Conservation (phyloP, 208 protist genomes). For the Strigomonas galati region DNA sequence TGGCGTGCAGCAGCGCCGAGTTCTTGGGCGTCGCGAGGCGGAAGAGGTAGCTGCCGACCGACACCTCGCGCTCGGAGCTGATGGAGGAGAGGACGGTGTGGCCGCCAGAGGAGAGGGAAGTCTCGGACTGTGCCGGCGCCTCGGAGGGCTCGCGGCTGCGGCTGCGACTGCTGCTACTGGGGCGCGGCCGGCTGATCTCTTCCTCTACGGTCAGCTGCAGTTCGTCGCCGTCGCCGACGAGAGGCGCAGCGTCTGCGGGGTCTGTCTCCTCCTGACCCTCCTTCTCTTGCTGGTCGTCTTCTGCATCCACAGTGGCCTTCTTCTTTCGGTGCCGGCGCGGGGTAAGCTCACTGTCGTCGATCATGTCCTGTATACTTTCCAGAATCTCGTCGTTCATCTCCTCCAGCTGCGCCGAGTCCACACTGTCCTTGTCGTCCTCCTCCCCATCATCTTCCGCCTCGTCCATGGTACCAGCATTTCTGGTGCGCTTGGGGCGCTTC, state of each 20-base stretch:
- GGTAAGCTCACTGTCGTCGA: slow-evolving; percentile 27
- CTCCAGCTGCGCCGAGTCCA: slow-evolving; percentile 27
- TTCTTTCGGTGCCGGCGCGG: not conserved
- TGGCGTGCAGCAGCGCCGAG: slow-evolving; percentile 53
- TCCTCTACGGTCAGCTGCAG: not conserved
- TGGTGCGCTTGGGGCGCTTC: slow-evolving; percentile 21
- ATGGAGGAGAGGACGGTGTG: slow-evolving; percentile 44
- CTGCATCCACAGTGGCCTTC: not conserved
- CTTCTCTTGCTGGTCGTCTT: slow-evolving; percentile 4
- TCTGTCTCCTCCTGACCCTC: not conserved
- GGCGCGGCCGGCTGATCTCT: not conserved
- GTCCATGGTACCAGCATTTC: slow-evolving; percentile 10
- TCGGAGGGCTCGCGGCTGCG: slow-evolving; percentile 11
- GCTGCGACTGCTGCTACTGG: not conserved
- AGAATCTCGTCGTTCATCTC: slow-evolving; percentile 35
- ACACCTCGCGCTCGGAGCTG: slow-evolving; percentile 71
- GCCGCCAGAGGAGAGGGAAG: slow-evolving; percentile 28
- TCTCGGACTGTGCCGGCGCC: slow-evolving; percentile 11
- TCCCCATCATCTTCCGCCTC: slow-evolving; percentile 16
- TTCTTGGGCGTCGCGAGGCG: slow-evolving; percentile 68
- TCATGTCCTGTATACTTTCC: slow-evolving; percentile 27
- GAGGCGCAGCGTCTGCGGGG: not conserved
- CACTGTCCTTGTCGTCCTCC: slow-evolving; percentile 34
- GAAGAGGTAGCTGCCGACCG: slow-evolving; percentile 62
- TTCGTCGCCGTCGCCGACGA: slow-evolving; percentile 4